Base-by-base conservation (phyloP, 352 stramenopile genomes). In the Phytophthora palmivora region DNA sequence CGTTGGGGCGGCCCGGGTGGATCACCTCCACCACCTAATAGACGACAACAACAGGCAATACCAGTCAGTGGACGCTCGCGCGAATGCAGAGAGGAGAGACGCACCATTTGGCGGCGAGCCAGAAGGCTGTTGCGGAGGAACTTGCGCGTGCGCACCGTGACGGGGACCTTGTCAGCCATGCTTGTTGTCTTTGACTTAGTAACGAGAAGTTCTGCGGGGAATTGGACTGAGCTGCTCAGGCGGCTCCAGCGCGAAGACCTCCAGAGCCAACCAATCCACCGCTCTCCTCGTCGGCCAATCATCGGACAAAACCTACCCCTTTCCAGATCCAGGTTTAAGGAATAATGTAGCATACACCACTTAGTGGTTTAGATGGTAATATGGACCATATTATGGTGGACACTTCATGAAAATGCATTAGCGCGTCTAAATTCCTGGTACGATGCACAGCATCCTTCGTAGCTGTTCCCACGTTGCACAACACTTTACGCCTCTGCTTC, bases 61-160 rank as follows among this genome's bases (percentile, higher is more conserved):
- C 24, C 50, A 32, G 58, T 61, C 15, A 66, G 56, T 53, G 9
- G 12, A 44, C 9, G 21, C 18, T 11, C 0, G n/a, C 2, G 8
- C 16, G 1, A 19, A 5, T 32, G 15, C 12, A n/a, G n/a, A 21
- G 21, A 37, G 37, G 22, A 41, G 22, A 24, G 24, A 67, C 73
- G 74, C 93, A 98, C 89, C 84, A 99, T 98, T 94, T 99, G 97
- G 76, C 96, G 97, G 76, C 97, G 87, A 63, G 93, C 83, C 59
- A 99, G 86, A 64, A 99, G 94, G 50, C 93, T 91, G 91, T 99
- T 99, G 75, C 93, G 87, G 70, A 99, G 94, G 86, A 99, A 99
- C 90, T 99, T 99, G 79, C 97, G 95, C 70, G 97, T 99, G 81
- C 98, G 97, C 69, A 99, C 96, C 60, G 97, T 98, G 74, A 99